Evolutionary conservation across 2,329 filamentous ascomycete genomes (phyloP).

Genomic region (Scleromitrula shiraiana): DNA sequence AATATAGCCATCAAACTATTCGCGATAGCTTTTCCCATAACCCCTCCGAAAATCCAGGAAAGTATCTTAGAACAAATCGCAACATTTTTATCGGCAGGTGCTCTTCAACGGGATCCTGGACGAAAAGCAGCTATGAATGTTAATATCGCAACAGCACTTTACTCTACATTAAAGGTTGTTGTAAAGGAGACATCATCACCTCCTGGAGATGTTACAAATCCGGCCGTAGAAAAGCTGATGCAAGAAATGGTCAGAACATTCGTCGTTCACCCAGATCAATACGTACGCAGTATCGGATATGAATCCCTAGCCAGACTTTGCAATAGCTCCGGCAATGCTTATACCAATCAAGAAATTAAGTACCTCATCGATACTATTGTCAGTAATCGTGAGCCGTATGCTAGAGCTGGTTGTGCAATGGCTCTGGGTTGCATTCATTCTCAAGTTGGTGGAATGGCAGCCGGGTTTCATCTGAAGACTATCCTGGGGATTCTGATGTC

Average conservation of each 20-base stretch:
- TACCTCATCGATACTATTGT: slow-evolving; percentile 91
- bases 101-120: slow-evolving; percentile 76
- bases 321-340: slow-evolving; percentile 65
- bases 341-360: slow-evolving; percentile 86
- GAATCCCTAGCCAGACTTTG: slow-evolving; percentile 82
- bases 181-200: slow-evolving; percentile 70
- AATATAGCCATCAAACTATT: slow-evolving; percentile 93
- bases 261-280: slow-evolving; percentile 74
- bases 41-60: slow-evolving; percentile 86
- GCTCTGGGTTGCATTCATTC: slow-evolving; percentile 89
- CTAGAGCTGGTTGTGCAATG: slow-evolving; percentile 88
- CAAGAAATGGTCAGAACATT: slow-evolving; percentile 68
- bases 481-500: slow-evolving; percentile 99
- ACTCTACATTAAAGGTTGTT: slow-evolving; percentile 74
- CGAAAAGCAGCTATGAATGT: slow-evolving; percentile 85
- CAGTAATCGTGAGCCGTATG: slow-evolving; percentile 84
- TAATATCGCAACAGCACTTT: slow-evolving; percentile 76
- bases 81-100: slow-evolving; percentile 74
- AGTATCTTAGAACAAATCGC: slow-evolving; percentile 91
- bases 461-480: slow-evolving; percentile 90
- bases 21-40: slow-evolving; percentile 81
- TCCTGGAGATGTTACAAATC: slow-evolving; percentile 63
- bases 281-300: slow-evolving; percentile 77
- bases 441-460: slow-evolving; percentile 95
- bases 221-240: slow-evolving; percentile 74